These are phyloP conservation scores for Claviceps arundinis DNA, from an alignment of 2,329 filamentous ascomycete species.

Conservation along the genomic window DNA sequence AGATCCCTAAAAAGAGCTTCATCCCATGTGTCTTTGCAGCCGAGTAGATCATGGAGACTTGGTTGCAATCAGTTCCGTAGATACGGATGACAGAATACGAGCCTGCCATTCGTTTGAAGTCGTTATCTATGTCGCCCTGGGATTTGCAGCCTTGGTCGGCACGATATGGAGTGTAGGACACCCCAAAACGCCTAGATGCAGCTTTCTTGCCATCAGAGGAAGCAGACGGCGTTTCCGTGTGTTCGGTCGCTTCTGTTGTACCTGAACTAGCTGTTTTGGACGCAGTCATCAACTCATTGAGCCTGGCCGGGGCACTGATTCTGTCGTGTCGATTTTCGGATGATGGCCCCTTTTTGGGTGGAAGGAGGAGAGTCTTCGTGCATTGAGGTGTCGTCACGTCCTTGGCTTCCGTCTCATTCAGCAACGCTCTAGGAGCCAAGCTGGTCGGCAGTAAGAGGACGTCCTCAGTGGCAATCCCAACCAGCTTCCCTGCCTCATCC, in stretches of 20 bases:
- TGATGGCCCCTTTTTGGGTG: neutral
- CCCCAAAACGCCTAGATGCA: constrained; percentile 20
- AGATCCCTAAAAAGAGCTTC: constrained; percentile 65
- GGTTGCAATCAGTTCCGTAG: constrained; percentile 71
- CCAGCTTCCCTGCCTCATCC: constrained; percentile 39
- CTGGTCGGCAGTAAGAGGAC: constrained; percentile 13
- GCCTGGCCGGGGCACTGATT: neutral
- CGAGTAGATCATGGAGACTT: constrained; percentile 47
- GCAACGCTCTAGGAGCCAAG: constrained; percentile 2
- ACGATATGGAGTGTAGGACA: constrained; percentile 38
- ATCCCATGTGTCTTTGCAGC: constrained; percentile 52
- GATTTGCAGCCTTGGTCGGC: constrained; percentile 52
- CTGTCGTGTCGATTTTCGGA: neutral
- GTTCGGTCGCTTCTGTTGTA: neutral
- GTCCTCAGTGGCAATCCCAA: constrained; percentile 30
- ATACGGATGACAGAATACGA: constrained; percentile 54
- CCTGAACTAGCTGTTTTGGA: neutral
- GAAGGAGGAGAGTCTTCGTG: constrained; percentile 2
- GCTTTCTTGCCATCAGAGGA: neutral
- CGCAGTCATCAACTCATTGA: neutral
- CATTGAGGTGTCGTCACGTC: constrained; percentile 1
- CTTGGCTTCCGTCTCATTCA: constrained; percentile 1
- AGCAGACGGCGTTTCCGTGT: neutral
- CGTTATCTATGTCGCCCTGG: constrained; percentile 44
- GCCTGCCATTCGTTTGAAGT: constrained; percentile 42